Base-by-base conservation (phyloP, 2,329 filamentous ascomycete genomes). In the Neurospora sp. region DNA sequence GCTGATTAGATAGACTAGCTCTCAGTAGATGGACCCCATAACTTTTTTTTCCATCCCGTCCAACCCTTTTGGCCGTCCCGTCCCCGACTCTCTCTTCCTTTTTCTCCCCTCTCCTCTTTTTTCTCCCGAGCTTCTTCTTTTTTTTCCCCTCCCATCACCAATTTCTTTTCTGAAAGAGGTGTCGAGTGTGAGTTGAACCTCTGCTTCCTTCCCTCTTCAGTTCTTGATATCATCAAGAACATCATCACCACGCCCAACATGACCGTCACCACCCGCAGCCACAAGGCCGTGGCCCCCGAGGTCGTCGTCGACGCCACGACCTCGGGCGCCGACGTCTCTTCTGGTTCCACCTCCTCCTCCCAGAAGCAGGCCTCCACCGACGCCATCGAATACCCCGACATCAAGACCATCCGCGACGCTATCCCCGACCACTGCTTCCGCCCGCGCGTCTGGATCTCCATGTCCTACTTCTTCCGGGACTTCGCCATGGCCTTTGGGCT, bases 401-500 rank as follows among this genome's bases (percentile, higher is more conserved):
- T 84, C 74, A 82, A 83, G 76, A 82, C 82, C 67, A 79, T 84
- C 73, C 78, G 81, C 68, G 79, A 84, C 74, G 84, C 86, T 68
- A 89, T 90, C 73, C 88, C 88, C 36, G 79, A 83, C 17, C 83
- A 89, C 76, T 90, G 88, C 82, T 89, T 90, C 79, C 77, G 87
- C 76, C 84, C 85, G 4, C 85, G 85, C 38, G 81, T 83, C 67
- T 72, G 80, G 73, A 82, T 79, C 40, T 88, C 86, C 8, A 79
- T 86, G 75, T 79, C 80, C 75, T 90, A 90, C 77, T 80, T 89
- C 72, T 79, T 82, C 72, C 85, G 87, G 71, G 87, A 90, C 78
- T 78, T 86, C 70, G 72, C 81, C 75, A 82, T 87, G 77, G 82
- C 84, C 71, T 77, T 77, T 33, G 77, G 78, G 58, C 81, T 89